A percentile compares a stretch with the other conserved stretches of the same genome.
These are phyloP conservation scores for Lentinula raphanica DNA, from an alignment of 768 basidiomycete species.

Conservation along the genomic window DNA sequence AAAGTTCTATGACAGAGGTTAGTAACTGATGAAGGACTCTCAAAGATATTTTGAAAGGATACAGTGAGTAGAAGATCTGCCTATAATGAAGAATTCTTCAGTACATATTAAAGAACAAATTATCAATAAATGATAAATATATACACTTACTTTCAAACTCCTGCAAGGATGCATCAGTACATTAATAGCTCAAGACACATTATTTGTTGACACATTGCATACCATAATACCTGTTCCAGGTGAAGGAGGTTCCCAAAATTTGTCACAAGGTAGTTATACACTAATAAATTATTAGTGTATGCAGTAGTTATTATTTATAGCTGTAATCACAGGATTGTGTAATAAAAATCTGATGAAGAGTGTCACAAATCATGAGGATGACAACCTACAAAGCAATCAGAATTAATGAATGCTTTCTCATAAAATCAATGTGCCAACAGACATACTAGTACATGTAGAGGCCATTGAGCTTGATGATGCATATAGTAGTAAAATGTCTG, in stretches of 20 bases:
- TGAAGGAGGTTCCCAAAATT: constrained; percentile 26
- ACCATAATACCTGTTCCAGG: constrained; percentile 37
- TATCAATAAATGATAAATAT: background rate
- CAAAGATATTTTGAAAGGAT: background rate
- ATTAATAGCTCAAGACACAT: background rate
- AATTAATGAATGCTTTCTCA: background rate
- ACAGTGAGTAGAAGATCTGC: constrained; percentile 48
- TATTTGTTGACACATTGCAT: constrained; percentile 12
- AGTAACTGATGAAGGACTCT: background rate
- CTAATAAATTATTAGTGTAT: constrained; percentile 11
- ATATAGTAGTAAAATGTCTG: constrained; percentile 5
- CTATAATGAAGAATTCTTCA: no score
- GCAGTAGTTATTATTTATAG: background rate
- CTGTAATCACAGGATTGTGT: constrained; percentile 38
- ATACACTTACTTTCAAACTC: constrained; percentile 29
- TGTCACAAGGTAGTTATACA: constrained; percentile 44
- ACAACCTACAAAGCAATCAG: background rate
- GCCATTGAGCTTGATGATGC: constrained; percentile 1
- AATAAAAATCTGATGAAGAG: constrained; percentile 27
- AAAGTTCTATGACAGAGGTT: constrained; percentile 26
- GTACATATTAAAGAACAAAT: background rate
- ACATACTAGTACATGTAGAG: background rate
- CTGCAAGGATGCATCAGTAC: constrained; percentile 14
- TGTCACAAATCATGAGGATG: background rate
- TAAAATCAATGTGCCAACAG: background rate